Conservation (phyloP, 2,329 filamentous ascomycete genomes). For the Phaeosphaeriaceae sp. region DNA sequence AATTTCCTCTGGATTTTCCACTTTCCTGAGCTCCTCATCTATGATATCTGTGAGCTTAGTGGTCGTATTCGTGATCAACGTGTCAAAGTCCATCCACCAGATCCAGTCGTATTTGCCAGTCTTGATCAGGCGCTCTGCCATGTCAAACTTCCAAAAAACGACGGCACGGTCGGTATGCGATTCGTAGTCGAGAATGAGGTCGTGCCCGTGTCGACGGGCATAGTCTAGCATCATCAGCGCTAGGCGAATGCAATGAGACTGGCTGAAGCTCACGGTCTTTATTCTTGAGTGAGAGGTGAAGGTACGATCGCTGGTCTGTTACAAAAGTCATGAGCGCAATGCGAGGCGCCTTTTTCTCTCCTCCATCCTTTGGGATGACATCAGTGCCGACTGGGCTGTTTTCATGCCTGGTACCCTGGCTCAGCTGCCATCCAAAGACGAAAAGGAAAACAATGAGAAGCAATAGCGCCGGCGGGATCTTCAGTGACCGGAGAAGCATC, state of each 20-base stretch:
- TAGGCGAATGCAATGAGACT: background rate
- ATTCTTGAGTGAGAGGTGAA: constrained; percentile 46
- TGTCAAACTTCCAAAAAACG: constrained; percentile 49
- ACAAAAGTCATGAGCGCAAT: constrained; percentile 47
- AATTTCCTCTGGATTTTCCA: constrained; percentile 38
- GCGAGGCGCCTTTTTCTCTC: constrained; percentile 24
- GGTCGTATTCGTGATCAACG: constrained; percentile 49
- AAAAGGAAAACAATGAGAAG: constrained; percentile 37
- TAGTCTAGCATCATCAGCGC: constrained; percentile 39
- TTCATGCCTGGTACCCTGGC: constrained; percentile 26
- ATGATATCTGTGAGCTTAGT: constrained; percentile 47
- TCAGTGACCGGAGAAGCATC: constrained; percentile 39
- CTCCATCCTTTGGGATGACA: constrained; percentile 6
- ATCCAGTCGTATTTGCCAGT: constrained; percentile 49
- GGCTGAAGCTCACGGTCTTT: constrained; percentile 40
- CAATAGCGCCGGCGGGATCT: constrained; percentile 27
- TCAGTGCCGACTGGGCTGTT: constrained; percentile 2
- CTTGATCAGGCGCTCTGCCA: constrained; percentile 46
- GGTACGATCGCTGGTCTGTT: constrained; percentile 46
- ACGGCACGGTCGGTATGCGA: constrained; percentile 36
- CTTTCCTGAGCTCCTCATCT: constrained; percentile 38
- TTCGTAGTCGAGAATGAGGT: constrained; percentile 51
- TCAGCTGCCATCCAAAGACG: constrained; percentile 41
- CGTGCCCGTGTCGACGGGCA: constrained; percentile 49
- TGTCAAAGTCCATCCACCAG: constrained; percentile 54